Evolutionary conservation across 306 rosid species (phyloP), one percentile per base, ranked within the genome.

Genomic region (Fragaria iinumae): DNA sequence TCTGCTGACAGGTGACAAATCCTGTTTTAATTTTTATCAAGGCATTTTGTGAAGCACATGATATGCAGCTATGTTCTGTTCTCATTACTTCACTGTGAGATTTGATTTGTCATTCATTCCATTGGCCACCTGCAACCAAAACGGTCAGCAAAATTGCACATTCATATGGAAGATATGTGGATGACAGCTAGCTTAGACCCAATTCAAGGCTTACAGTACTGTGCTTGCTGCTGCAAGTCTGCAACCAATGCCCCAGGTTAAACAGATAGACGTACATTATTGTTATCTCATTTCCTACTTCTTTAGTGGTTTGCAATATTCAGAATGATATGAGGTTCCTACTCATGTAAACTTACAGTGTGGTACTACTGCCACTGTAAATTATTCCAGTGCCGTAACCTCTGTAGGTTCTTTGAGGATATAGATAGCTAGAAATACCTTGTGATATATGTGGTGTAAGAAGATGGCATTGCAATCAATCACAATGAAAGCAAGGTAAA

Each of bases 1-100:
- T 73, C 65, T 72, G 65, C 76, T 72, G 49, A 72, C 76, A 72
- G 23, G 52, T 67, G 47, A 65, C 47, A 65, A 65, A 53, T 13
- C 34, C 13, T 11, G 16, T 2, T 52, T 72, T n/a, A 8, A 7
- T 18, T 72, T 50, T 72, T 53, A 52, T 53, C 44, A 0, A 6
- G 74, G 43, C 32, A 16, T 20, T 48, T 25, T 27, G 16, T 16
- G 45, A 14, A 65, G 69, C 32, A 18, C 10, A 14, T 73, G 76
- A 18, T 72, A 2, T 34, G 20, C 67, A 57, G 18, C 65, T 53
- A n/a, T 73, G 52, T 55, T 48, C 6, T 52, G 14, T 50, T 55
- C 47, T 16, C 13, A 20, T 57, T 39, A 55, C 23, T 16, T 23
- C 56, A 41, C 5, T 39, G 14, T 23, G 68, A 25, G 68, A 56